These are phyloP conservation scores for Decorospora gaudefroyi DNA, from an alignment of 2,329 filamentous ascomycete species.

Conservation along the genomic window DNA sequence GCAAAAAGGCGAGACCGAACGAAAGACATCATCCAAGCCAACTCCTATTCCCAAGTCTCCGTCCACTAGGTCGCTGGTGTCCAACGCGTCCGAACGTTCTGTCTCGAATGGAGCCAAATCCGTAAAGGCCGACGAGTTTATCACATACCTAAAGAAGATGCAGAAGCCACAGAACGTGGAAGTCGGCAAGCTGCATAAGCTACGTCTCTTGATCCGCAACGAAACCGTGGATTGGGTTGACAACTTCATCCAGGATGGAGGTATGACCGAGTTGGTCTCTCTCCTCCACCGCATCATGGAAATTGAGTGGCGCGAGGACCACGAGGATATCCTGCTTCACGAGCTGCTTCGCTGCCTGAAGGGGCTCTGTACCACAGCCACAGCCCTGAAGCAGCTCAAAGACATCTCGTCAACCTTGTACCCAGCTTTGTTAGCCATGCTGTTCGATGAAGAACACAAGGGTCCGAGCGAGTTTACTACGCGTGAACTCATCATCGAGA, in stretches of 20 bases:
- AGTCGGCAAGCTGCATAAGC: slow-evolving; percentile 92
- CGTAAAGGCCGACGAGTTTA: slow-evolving; percentile 79
- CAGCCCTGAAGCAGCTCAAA: slow-evolving; percentile 79
- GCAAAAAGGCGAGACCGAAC: slow-evolving; percentile 60
- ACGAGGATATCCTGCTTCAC: slow-evolving; percentile 90
- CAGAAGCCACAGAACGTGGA: slow-evolving; percentile 82
- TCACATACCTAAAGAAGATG: slow-evolving; percentile 79
- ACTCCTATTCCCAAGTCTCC: slow-evolving; percentile 68
- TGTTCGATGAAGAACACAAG: slow-evolving; percentile 98
- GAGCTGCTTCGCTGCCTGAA: slow-evolving; percentile 93
- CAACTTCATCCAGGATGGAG: slow-evolving; percentile 82
- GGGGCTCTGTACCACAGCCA: slow-evolving; percentile 87
- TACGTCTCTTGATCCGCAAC: slow-evolving; percentile 85
- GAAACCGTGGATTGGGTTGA: slow-evolving; percentile 97
- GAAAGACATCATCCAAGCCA: slow-evolving; percentile 68
- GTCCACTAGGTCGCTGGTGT: slow-evolving; percentile 61
- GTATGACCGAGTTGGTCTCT: slow-evolving; percentile 88
- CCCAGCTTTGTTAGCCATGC: slow-evolving; percentile 80
- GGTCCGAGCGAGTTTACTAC: slow-evolving; percentile 96
- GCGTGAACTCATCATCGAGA: slow-evolving; percentile 82
- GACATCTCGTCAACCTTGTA: slow-evolving; percentile 81
- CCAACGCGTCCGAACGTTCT: slow-evolving; percentile 60
- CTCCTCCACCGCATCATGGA: slow-evolving; percentile 90
- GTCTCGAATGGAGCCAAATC: slow-evolving; percentile 73
- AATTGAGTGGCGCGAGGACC: slow-evolving; percentile 97